phyloP scores from a whole-genome alignment of 495 filamentous ascomycete genomes.

The Penicillium chermesinum region DNA sequence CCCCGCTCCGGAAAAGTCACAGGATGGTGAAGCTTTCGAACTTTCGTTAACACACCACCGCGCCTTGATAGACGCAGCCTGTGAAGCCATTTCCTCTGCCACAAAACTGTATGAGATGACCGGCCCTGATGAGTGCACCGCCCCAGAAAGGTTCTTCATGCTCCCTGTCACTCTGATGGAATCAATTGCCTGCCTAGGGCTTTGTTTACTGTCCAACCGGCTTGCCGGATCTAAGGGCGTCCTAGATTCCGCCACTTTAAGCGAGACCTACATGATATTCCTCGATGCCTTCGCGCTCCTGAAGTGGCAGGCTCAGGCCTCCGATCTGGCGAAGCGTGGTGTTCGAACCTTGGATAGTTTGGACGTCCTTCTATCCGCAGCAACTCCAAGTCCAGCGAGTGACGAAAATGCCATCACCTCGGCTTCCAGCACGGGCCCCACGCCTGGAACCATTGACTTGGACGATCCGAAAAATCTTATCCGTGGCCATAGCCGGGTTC shows the following conservation, averaged over 20 bases:
- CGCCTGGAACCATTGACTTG: neutral
- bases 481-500: neutral
- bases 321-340: neutral
- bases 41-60: neutral
- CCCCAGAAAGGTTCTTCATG: neutral
- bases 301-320: neutral
- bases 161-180: neutral
- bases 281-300: neutral
- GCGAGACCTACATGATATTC: neutral
- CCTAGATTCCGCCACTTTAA: neutral
- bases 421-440: neutral
- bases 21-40: neutral
- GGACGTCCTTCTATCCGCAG: neutral
- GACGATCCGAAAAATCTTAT: neutral
- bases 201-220: neutral
- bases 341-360: neutral
- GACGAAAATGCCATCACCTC: neutral
- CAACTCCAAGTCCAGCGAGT: neutral
- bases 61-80: neutral
- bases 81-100: neutral
- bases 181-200: neutral
- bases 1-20: neutral
- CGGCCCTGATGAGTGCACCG: neutral
- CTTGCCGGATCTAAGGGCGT: neutral
- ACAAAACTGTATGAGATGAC: neutral